Conservation (phyloP, 352 stramenopile genomes). For the Blastocystis sp. region DNA sequence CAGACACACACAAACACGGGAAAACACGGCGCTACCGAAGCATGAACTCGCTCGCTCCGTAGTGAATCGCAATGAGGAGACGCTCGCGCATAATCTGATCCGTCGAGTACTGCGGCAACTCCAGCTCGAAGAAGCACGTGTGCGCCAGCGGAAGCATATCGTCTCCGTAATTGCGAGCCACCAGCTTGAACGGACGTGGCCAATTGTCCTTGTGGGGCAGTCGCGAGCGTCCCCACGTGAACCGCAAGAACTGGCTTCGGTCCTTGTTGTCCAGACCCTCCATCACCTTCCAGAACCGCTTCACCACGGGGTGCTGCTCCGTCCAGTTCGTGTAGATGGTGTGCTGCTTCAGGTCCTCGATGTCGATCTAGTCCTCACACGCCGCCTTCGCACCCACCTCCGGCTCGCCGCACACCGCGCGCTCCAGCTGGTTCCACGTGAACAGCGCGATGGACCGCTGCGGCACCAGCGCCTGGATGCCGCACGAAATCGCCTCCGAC, state of each 20-base stretch:
- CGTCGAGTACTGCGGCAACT: conserved; percentile 89
- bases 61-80: conserved; percentile 90
- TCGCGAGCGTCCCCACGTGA: conserved; percentile 88
- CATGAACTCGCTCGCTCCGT: conserved; percentile 82
- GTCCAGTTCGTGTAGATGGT: conserved; percentile 78
- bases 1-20: too few species aligned
- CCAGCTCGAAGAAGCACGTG: conserved; percentile 93
- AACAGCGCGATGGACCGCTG: conserved; percentile 79
- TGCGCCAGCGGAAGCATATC: conserved; percentile 88
- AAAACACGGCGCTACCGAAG: conserved; percentile 71
- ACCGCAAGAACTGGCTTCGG: conserved; percentile 81
- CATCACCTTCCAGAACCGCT: conserved; percentile 79
- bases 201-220: conserved; percentile 80
- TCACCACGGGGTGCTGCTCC: conserved; percentile 77
- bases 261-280: conserved; percentile 77
- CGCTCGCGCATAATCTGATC: conserved; percentile 87
- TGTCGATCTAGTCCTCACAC: conserved; percentile 77
- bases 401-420: conserved; percentile 79
- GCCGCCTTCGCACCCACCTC: conserved; percentile 10
- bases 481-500: conserved; percentile 77
- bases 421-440: conserved; percentile 80
- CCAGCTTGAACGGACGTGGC: conserved; percentile 88
- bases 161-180: conserved; percentile 85
- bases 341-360: conserved; percentile 79
- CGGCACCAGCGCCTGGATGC: conserved; percentile 78